Percentiles rank a stretch among this genome's conserved stretches.
These are phyloP conservation scores for Chaetoceros tenuissimus DNA, from an alignment of 108 stramenopile genomes.

Conservation along the genomic window DNA sequence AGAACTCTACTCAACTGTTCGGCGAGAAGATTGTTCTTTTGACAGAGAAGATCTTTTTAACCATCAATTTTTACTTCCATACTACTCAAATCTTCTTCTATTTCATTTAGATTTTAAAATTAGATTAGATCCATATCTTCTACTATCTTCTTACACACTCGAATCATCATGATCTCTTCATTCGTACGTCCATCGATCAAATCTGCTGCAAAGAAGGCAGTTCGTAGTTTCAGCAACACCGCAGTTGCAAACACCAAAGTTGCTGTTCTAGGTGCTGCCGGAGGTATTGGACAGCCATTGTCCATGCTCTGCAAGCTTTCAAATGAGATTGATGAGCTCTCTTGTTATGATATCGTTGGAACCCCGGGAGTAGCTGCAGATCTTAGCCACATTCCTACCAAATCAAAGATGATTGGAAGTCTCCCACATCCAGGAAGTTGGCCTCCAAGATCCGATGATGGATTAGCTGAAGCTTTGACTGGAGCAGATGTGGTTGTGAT, in stretches of 20 bases:
- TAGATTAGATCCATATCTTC: no score
- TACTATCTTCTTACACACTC: no score
- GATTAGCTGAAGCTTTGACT: conserved; percentile 63
- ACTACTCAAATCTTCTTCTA: no score
- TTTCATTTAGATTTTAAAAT: no score
- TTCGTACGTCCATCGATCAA: no score
- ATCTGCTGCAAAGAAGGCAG: background rate
- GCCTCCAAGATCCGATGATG: conserved; percentile 59
- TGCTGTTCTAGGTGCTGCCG: conserved; percentile 91
- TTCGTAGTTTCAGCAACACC: conserved; percentile 19
- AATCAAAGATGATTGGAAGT: conserved; percentile 44
- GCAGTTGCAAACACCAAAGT: conserved; percentile 49
- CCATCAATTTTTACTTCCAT: no score
- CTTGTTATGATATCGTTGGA: conserved; percentile 87
- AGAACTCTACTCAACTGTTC: no score
- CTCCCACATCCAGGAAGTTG: conserved; percentile 64
- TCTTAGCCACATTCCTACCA: conserved; percentile 73
- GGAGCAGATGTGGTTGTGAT: conserved; percentile 95
- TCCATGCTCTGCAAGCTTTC: conserved; percentile 93
- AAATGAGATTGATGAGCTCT: conserved; percentile 68
- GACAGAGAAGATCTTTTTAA: no score
- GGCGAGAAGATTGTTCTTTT: no score
- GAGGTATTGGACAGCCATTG: conserved; percentile 98
- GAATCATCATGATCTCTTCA: no score
- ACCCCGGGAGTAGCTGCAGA: conserved; percentile 99